Evolutionary conservation across 139 green algal species (phyloP), one percentile per base, ranked within the genome.

Genomic region (Closterium sp.): DNA sequence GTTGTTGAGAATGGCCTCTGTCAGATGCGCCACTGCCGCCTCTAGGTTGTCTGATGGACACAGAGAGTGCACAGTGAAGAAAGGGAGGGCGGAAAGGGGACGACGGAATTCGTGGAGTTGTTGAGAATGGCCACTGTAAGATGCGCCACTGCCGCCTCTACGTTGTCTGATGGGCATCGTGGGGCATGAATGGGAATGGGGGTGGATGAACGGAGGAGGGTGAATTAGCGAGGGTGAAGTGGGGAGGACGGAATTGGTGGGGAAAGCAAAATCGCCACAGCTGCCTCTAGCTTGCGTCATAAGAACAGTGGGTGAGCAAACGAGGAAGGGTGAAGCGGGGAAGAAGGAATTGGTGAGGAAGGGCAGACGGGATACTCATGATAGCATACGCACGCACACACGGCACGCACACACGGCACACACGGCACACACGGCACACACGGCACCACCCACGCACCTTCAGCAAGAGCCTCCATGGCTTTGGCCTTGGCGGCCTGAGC

Each of bases 111-210:
- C n/a, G 88, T 28, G 11, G 92, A 88, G 30, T 94, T 94, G 22
- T 28, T 42, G 34, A 88, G 27, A 45, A 94, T 92, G 13, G 92
- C 92, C 50, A 92, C 88, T n/a, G 92, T 94, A 28, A 94, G 89
- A 38, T 84, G 85, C 17, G 89, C 87, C 9, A 92, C 32, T n/a
- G 92, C 92, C 9, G 50, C 31, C 70, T 92, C 70, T 2, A 90
- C 38, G 1, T 94, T 85, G 84, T 86, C 92, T 92, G 92, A 21
- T 21, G 13, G 17, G 17, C 11, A 4, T 1, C 6, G 86, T 1
- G 42, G 9, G 32, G 32, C 32, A 38, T 38, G 32, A 38, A 38
- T 38, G n/a, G 9, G n/a, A 9, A 9, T 7, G 9, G 30, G 30
- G 32, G 32, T 4, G 32, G 30, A 4, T 17, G 19, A 90, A 86